These are phyloP conservation scores for Austroboletus eburneus DNA, from an alignment of 768 basidiomycete species.

Conservation along the genomic window DNA sequence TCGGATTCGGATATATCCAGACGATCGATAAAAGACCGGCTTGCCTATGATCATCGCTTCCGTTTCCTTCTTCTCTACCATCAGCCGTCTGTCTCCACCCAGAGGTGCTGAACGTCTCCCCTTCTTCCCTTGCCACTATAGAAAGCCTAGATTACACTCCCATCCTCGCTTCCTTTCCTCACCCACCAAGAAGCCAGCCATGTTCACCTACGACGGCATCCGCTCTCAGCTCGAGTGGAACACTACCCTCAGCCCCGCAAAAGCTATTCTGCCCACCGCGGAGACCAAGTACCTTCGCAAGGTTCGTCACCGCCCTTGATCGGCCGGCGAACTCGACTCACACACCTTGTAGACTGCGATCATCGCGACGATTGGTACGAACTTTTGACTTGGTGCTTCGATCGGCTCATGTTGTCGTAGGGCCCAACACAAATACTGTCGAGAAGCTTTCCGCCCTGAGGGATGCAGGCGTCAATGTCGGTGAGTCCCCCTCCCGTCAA, in stretches of 20 bases:
- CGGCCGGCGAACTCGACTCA: slow-evolving; percentile 1
- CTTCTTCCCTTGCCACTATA: slow-evolving; percentile 4
- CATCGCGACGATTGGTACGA: slow-evolving; percentile 94
- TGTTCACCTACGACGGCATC: slow-evolving; percentile 58
- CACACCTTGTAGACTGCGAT: slow-evolving; percentile 74
- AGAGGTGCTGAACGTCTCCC: slow-evolving; percentile 13
- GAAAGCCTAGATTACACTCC: slow-evolving; percentile 5
- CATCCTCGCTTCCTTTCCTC: slow-evolving; percentile 10
- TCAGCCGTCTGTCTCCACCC: no score
- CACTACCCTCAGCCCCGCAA: slow-evolving; percentile 70
- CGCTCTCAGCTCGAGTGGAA: slow-evolving; percentile 92
- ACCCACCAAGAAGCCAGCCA: slow-evolving; percentile 20
- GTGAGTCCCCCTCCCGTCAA: slow-evolving; percentile 44
- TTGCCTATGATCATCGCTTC: slow-evolving; percentile 8
- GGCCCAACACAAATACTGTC: slow-evolving; percentile 90
- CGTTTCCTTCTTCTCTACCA: slow-evolving; percentile 11
- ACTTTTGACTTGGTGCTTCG: background rate
- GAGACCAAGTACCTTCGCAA: slow-evolving; percentile 88
- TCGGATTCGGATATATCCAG: slow-evolving; percentile 7
- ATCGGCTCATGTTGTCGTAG: slow-evolving; percentile 36
- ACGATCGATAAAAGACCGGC: slow-evolving; percentile 16
- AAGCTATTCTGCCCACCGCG: slow-evolving; percentile 66
- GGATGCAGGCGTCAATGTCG: slow-evolving; percentile 95
- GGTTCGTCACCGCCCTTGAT: slow-evolving; percentile 42
- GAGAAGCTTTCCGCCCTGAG: slow-evolving; percentile 84